A percentile compares a stretch with the other conserved stretches of the same genome.
phyloP scores from a whole-genome alignment of 345 rosid species.

The Moricandia moricandioides region DNA sequence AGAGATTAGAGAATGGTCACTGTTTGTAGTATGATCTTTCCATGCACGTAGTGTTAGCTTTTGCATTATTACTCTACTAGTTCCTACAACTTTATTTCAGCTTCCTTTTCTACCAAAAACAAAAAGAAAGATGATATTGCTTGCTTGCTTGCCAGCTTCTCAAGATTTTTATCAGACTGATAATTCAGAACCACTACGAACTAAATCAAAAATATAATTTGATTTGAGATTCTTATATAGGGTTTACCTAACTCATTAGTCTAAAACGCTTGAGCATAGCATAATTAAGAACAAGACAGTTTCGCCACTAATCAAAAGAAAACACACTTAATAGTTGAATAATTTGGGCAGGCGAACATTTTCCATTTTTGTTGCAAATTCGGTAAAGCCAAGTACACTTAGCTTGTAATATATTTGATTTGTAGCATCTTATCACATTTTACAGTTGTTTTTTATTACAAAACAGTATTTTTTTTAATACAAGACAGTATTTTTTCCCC shows the following conservation, averaged over 20 bases:
- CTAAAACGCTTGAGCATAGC: not conserved
- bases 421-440: conserved; percentile 7
- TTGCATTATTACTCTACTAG: conserved; percentile 21
- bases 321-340: not conserved
- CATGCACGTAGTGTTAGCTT: conserved; percentile 39
- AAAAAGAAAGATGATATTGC: conserved; percentile 26
- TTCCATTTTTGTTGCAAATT: conserved; percentile 1
- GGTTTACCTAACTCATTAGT: conserved; percentile 3
- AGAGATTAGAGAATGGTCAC: conserved; percentile 33
- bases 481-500: not conserved
- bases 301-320: not conserved
- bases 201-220: not conserved
- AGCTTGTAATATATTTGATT: conserved; percentile 15
- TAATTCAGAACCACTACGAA: conserved; percentile 15
- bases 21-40: conserved; percentile 31
- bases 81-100: conserved; percentile 1
- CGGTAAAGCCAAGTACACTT: conserved; percentile 4
- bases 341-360: not conserved
- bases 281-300: not conserved
- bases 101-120: conserved; percentile 8
- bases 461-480: not conserved
- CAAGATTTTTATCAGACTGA: conserved; percentile 10
- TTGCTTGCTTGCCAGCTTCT: conserved; percentile 31
- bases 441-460: not conserved
- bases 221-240: not conserved